A percentile compares a stretch with the other conserved stretches of the same genome.
Evolutionary conservation across 257 asterid genomes (phyloP).

Genomic region (Solanum pinnatisectum): DNA sequence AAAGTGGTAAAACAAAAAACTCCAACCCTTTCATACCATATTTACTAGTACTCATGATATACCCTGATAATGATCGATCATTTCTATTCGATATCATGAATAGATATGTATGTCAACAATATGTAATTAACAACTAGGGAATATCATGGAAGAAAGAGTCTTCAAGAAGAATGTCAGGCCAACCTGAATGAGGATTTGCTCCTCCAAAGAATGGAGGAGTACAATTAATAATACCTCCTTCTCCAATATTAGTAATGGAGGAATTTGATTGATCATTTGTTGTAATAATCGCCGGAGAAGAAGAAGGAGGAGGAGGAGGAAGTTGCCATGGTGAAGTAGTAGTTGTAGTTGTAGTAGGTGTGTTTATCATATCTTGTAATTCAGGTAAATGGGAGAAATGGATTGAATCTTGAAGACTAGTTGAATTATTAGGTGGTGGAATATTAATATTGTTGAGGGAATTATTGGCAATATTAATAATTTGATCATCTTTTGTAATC

Average conservation of each 20-base stretch:
- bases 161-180: slow-evolving; percentile 60
- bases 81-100: not conserved
- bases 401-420: slow-evolving; percentile 17
- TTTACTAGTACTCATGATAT: not conserved
- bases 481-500: slow-evolving; percentile 5
- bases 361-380: slow-evolving; percentile 18
- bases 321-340: slow-evolving; percentile 20
- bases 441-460: not conserved
- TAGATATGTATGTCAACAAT: not conserved
- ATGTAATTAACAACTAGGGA: slow-evolving; percentile 8
- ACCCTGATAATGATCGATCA: not conserved
- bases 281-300: slow-evolving; percentile 3
- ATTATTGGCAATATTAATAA: slow-evolving; percentile 5
- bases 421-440: slow-evolving; percentile 4
- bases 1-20: slow-evolving; percentile 9
- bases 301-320: slow-evolving; percentile 9
- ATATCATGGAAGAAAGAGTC: slow-evolving; percentile 56
- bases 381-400: slow-evolving; percentile 53
- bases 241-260: not conserved
- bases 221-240: slow-evolving; percentile 27
- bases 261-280: slow-evolving; percentile 15
- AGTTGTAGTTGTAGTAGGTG: slow-evolving; percentile 16
- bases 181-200: slow-evolving; percentile 26
- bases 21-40: slow-evolving; percentile 8
- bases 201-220: slow-evolving; percentile 47